Evolutionary conservation across 78 protist genomes (phyloP).

Genomic region (Neovahlkampfia damariscottae): DNA sequence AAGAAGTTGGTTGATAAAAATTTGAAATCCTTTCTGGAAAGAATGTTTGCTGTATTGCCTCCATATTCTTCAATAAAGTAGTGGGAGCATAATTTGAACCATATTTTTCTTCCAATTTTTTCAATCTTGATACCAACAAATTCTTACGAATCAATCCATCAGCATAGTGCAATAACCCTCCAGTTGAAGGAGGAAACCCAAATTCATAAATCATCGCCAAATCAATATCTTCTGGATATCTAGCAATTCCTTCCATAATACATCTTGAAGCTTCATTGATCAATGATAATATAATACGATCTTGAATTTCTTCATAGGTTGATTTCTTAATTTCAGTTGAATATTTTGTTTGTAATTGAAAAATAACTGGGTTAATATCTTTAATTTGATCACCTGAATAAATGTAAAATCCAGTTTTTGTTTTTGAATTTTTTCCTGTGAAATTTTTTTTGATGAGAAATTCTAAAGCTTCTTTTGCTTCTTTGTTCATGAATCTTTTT

Average conservation of each 20-base stretch:
- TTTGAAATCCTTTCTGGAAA: too few species aligned
- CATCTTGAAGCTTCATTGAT: conserved; percentile 55
- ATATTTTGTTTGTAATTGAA: conserved; percentile 1
- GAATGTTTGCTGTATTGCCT: too few species aligned
- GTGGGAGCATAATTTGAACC: too few species aligned
- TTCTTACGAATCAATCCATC: too few species aligned
- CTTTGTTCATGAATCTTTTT: too few species aligned
- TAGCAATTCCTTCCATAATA: conserved; percentile 33
- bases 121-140: too few species aligned
- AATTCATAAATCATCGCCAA: conserved; percentile 38
- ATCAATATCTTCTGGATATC: conserved; percentile 27
- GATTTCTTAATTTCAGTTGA: background rate
- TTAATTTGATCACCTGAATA: background rate
- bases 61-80: too few species aligned
- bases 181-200: conserved; percentile 54
- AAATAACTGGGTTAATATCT: too few species aligned
- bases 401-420: conserved; percentile 39
- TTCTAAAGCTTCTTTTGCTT: too few species aligned
- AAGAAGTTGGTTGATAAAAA: too few species aligned
- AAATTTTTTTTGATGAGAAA: conserved; percentile 9
- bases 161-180: conserved; percentile 53
- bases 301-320: background rate
- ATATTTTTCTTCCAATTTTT: too few species aligned
- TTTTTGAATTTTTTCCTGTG: conserved; percentile 55
- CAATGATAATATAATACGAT: conserved; percentile 28